Evolutionary conservation across 2,329 filamentous ascomycete genomes (phyloP).

Genomic region (Talaromyces piceae): DNA sequence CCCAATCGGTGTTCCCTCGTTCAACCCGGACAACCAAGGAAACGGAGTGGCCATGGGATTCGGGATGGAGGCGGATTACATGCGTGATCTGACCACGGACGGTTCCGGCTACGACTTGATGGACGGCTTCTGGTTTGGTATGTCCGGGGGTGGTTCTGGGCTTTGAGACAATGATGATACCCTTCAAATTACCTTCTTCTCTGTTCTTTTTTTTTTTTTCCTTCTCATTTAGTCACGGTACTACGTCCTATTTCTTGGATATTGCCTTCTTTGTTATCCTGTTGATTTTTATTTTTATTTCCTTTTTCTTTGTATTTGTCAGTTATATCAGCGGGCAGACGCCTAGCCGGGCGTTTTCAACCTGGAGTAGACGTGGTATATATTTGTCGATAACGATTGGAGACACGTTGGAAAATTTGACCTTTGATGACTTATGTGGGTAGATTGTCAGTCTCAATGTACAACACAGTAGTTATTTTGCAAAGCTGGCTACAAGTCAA

Average conservation of each 20-base stretch:
- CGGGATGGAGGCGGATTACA: conserved; percentile 38
- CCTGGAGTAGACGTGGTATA: background rate
- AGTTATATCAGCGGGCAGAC: background rate
- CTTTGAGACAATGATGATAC: conserved; percentile 12
- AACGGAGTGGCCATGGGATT: conserved; percentile 40
- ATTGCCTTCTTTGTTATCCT: too few relatives aligned
- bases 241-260: too few relatives aligned
- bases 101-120: conserved; percentile 44
- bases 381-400: background rate
- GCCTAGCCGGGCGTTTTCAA: background rate
- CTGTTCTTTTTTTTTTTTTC: background rate
- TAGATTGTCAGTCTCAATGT: background rate
- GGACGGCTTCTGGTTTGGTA: conserved; percentile 51
- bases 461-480: background rate
- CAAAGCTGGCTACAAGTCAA: too few relatives aligned
- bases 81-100: conserved; percentile 42
- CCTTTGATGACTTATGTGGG: background rate
- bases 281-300: background rate
- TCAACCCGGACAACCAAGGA: conserved; percentile 15
- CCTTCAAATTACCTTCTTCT: conserved; percentile 1
- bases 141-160: conserved; percentile 14
- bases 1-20: conserved; percentile 13
- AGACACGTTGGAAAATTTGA: background rate
- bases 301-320: background rate
- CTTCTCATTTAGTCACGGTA: too few relatives aligned